Conservation (phyloP, 352 stramenopile species). For the Blastocystis sp. region DNA sequence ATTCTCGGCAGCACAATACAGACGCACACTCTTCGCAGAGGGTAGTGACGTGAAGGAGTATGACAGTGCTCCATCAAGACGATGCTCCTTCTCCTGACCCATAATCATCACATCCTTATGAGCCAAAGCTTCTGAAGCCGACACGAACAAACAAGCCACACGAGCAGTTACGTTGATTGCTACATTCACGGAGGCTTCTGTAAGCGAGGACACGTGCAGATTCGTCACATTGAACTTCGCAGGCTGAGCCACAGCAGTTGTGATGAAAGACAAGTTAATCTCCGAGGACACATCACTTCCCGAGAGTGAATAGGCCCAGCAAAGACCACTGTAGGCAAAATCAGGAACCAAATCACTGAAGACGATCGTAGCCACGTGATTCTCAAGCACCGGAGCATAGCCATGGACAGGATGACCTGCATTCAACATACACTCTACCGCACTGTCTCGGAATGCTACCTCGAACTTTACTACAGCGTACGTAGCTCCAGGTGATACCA, state of each 20-base stretch:
- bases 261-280: slow-evolving; percentile 6
- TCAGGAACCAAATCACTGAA: slow-evolving; percentile 13
- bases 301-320: slow-evolving; percentile 18
- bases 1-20: slow-evolving; percentile 15
- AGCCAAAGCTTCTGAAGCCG: neutral
- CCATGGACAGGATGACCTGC: neutral
- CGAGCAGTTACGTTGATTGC: neutral
- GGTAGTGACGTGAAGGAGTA: neutral
- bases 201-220: neutral
- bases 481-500: neutral
- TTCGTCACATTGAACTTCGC: neutral
- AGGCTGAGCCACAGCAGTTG: neutral
- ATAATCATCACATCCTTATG: neutral
- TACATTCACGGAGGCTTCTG: neutral
- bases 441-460: neutral
- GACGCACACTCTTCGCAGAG: neutral
- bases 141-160: neutral
- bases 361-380: neutral
- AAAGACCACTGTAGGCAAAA: slow-evolving; percentile 4
- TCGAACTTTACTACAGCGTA: neutral
- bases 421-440: slow-evolving; percentile 38
- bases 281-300: neutral
- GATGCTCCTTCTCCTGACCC: neutral
- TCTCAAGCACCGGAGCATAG: neutral
- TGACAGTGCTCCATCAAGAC: neutral